These are phyloP conservation scores for Colletotrichum sp. DNA, from an alignment of 2,329 filamentous ascomycete genomes.

Conservation along the genomic window DNA sequence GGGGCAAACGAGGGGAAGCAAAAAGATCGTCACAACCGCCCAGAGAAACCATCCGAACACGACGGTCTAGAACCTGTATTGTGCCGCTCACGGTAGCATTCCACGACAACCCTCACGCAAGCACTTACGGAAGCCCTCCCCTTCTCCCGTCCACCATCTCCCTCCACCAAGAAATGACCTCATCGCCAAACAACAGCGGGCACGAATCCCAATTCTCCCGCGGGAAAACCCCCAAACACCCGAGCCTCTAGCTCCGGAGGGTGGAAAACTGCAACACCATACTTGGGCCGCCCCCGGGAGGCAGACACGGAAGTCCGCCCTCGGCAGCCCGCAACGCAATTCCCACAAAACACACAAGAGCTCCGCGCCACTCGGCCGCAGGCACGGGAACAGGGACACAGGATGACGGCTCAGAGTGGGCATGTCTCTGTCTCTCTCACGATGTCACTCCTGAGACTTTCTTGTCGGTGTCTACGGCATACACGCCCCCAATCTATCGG, in stretches of 20 bases:
- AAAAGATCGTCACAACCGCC: not conserved
- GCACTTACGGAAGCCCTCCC: not conserved
- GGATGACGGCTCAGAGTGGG: not conserved
- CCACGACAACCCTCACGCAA: not conserved
- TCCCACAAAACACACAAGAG: not conserved
- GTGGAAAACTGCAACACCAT: not conserved
- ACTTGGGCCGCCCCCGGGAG: not conserved
- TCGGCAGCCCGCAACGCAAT: not conserved
- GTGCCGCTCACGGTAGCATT: not conserved
- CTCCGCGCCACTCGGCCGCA: not conserved
- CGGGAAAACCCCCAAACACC: not conserved
- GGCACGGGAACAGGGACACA: not conserved
- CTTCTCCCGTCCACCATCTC: not conserved
- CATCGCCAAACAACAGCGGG: not conserved
- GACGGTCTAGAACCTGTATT: not conserved
- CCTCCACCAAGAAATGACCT: not conserved
- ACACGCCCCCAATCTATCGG: conserved; percentile 5
- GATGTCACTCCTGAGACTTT: not conserved
- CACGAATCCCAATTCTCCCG: not conserved
- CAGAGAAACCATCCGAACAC: not conserved
- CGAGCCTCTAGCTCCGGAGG: not conserved
- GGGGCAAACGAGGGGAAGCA: not conserved
- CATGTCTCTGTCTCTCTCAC: not conserved
- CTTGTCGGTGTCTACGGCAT: not conserved
- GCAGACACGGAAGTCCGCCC: not conserved